Percentiles rank a stretch among this genome's conserved stretches.
phyloP scores from a whole-genome alignment of 805 yeast species.

The Spathaspora passalidarum region DNA sequence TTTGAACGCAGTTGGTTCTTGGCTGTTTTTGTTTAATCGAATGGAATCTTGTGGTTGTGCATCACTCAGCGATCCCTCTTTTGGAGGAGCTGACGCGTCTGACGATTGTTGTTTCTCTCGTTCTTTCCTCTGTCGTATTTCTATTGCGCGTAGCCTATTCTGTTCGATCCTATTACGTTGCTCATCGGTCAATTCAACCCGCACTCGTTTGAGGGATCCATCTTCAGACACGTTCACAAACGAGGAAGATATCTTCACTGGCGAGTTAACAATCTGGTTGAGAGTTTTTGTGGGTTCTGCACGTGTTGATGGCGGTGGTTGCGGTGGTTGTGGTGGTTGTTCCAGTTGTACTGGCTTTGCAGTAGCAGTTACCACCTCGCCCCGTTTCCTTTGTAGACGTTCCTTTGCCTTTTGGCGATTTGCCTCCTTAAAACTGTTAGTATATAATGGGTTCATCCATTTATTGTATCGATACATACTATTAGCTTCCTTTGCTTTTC shows the following conservation, averaged over 20 bases:
- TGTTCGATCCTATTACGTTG: constrained; percentile 48
- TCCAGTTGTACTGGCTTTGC: background rate
- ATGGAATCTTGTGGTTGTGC: constrained; percentile 9
- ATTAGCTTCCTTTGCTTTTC: constrained; percentile 34
- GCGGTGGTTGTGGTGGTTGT: constrained; percentile 1
- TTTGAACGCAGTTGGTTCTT: constrained; percentile 8
- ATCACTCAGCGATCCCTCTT: background rate
- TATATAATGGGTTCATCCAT: background rate
- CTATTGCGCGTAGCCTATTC: constrained; percentile 54
- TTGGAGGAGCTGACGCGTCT: background rate
- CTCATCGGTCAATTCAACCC: constrained; percentile 42
- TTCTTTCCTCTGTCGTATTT: constrained; percentile 28
- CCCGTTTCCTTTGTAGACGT: constrained; percentile 35
- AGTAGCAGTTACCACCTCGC: background rate
- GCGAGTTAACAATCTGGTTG: constrained; percentile 8
- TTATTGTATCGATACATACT: constrained; percentile 23
- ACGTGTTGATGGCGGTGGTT: constrained; percentile 5
- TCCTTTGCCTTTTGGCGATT: constrained; percentile 64
- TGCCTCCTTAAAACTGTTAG: constrained; percentile 44
- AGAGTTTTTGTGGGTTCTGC: constrained; percentile 1
- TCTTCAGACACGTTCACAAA: constrained; percentile 9
- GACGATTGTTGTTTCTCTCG: constrained; percentile 13
- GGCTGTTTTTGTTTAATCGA: constrained; percentile 12
- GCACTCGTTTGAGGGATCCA: constrained; percentile 17
- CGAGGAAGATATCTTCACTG: constrained; percentile 7